A percentile compares a stretch with the other conserved stretches of the same genome.
phyloP scores from a whole-genome alignment of 805 yeast genomes.

The Pichia exigua region DNA sequence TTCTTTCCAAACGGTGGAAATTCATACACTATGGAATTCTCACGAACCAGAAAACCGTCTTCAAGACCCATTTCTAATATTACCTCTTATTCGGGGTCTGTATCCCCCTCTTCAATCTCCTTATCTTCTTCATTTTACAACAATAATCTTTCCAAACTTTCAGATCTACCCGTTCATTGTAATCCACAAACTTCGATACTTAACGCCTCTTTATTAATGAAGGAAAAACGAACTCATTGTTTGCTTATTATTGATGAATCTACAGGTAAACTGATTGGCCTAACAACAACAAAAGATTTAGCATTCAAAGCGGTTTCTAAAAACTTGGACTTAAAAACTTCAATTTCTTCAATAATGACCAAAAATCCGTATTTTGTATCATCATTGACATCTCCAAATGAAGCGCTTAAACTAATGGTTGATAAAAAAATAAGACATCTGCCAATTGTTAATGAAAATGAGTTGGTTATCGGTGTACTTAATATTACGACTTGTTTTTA shows the following conservation, averaged over 20 bases:
- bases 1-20: neutral
- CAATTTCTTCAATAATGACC: constrained; percentile 34
- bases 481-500: constrained; percentile 41
- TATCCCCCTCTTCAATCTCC: neutral
- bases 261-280: constrained; percentile 28
- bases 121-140: neutral
- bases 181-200: constrained; percentile 26
- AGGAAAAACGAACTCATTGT: constrained; percentile 34
- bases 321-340: constrained; percentile 19
- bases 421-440: constrained; percentile 35
- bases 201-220: constrained; percentile 31
- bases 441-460: constrained; percentile 31
- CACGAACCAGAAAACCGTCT: neutral
- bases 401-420: constrained; percentile 37
- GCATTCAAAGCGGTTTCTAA: constrained; percentile 35
- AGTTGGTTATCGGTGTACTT: constrained; percentile 34
- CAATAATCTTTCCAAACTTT: constrained; percentile 14
- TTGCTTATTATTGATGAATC: constrained; percentile 29
- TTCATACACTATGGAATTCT: neutral
- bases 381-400: constrained; percentile 32
- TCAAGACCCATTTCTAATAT: neutral
- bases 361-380: constrained; percentile 30
- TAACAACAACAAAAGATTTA: constrained; percentile 40
- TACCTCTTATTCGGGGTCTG: neutral
- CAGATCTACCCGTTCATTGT: constrained; percentile 33